Percentiles rank a stretch among this genome's conserved stretches.
These are phyloP conservation scores for Canavalia gladiata DNA, from an alignment of 306 rosid species.

Conservation along the genomic window DNA sequence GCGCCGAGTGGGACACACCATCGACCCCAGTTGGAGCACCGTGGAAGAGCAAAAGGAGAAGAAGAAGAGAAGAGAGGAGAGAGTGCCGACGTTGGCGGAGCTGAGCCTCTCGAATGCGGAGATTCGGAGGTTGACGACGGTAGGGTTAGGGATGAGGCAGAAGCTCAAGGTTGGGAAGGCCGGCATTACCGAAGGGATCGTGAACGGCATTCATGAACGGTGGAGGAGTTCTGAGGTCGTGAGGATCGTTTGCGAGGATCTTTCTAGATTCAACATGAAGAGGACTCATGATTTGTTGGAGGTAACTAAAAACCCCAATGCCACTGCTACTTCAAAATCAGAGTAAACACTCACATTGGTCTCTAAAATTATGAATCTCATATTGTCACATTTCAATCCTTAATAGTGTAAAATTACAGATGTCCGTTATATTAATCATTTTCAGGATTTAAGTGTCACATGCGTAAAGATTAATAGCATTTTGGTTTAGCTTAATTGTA, in stretches of 20 bases:
- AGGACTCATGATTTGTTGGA: constrained; percentile 92
- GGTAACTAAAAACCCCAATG: constrained; percentile 51
- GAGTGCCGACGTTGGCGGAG: constrained; percentile 85
- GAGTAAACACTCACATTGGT: too few relatives aligned
- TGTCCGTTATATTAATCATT: too few relatives aligned
- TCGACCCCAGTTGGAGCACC: constrained; percentile 83
- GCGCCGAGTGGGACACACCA: constrained; percentile 76
- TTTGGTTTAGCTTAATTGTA: too few relatives aligned
- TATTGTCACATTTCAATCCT: too few relatives aligned
- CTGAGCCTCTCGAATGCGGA: constrained; percentile 70
- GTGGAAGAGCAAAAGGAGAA: constrained; percentile 55
- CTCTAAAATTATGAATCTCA: too few relatives aligned
- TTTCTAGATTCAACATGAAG: constrained; percentile 83
- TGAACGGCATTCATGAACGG: constrained; percentile 89
- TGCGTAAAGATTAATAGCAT: too few relatives aligned
- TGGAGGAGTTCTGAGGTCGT: constrained; percentile 84
- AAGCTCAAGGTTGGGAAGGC: constrained; percentile 87
- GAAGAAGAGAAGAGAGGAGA: constrained; percentile 51
- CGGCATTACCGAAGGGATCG: constrained; percentile 90
- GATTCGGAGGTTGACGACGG: constrained; percentile 63
- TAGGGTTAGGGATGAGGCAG: constrained; percentile 68
- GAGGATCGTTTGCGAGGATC: constrained; percentile 79
- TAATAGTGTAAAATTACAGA: too few relatives aligned
- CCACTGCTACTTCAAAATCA: background rate
- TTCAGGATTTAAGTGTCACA: too few relatives aligned